Conservation (phyloP, 2,329 filamentous ascomycete genomes). For the Orbilia brochopaga region DNA sequence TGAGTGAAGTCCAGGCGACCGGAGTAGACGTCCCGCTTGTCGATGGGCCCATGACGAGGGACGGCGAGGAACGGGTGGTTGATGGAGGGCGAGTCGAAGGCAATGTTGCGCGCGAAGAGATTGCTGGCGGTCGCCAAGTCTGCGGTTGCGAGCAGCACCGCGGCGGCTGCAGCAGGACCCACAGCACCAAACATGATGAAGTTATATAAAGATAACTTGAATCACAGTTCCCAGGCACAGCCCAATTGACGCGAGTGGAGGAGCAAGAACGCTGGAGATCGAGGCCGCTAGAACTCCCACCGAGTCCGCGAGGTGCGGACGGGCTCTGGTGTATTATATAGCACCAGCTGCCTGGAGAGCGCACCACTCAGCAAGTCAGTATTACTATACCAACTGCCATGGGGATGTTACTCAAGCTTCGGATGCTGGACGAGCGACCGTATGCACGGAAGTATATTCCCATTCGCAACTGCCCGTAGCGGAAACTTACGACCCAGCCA, state of each 20-base stretch:
- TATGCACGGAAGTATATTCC: neutral
- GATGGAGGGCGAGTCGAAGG: slow-evolving; percentile 71
- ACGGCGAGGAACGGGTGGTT: slow-evolving; percentile 70
- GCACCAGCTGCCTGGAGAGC: too few relatives aligned
- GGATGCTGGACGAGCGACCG: too few relatives aligned
- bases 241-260: slow-evolving; percentile 11
- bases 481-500: slow-evolving; percentile 29
- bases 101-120: slow-evolving; percentile 64
- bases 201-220: slow-evolving; percentile 13
- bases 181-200: slow-evolving; percentile 42
- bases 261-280: neutral
- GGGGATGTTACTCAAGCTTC: too few relatives aligned
- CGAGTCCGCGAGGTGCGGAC: too few relatives aligned
- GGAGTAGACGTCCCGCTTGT: slow-evolving; percentile 44
- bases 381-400: too few relatives aligned
- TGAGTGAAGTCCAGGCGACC: slow-evolving; percentile 41
- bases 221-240: neutral
- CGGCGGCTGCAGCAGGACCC: slow-evolving; percentile 21
- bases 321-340: too few relatives aligned
- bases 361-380: too few relatives aligned
- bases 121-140: slow-evolving; percentile 50
- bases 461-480: slow-evolving; percentile 39
- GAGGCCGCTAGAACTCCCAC: too few relatives aligned
- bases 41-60: slow-evolving; percentile 63
- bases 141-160: slow-evolving; percentile 20